phyloP scores from a whole-genome alignment of 2,329 filamentous ascomycete genomes.

The Falciphora oryzae region DNA sequence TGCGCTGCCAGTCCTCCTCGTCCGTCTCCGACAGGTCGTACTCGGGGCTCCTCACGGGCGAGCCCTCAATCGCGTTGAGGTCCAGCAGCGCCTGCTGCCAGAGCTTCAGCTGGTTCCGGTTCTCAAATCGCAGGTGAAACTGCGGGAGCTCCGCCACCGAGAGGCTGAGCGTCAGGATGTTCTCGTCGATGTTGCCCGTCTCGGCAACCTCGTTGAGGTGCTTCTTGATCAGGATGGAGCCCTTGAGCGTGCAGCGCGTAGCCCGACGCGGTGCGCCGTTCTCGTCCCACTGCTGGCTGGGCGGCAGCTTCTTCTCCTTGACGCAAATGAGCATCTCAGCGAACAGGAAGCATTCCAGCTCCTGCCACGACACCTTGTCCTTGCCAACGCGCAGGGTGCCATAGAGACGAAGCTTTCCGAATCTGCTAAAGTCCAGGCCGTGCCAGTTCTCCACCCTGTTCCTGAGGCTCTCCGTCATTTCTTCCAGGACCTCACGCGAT shows the following conservation, averaged over 20 bases:
- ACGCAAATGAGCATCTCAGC: slow-evolving; percentile 99
- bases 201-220: slow-evolving; percentile 86
- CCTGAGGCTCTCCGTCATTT: slow-evolving; percentile 80
- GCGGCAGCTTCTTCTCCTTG: slow-evolving; percentile 80
- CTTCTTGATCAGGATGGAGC: slow-evolving; percentile 97
- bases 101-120: slow-evolving; percentile 74
- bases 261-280: slow-evolving; percentile 53
- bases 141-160: slow-evolving; percentile 89
- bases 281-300: slow-evolving; percentile 51
- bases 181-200: slow-evolving; percentile 63
- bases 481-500: slow-evolving; percentile 68
- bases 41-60: slow-evolving; percentile 62
- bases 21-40: slow-evolving; percentile 79
- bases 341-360: slow-evolving; percentile 94
- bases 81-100: slow-evolving; percentile 88
- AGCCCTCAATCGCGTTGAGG: slow-evolving; percentile 65
- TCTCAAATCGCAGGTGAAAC: slow-evolving; percentile 88
- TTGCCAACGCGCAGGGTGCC: slow-evolving; percentile 91
- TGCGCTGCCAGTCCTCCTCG: slow-evolving; percentile 68
- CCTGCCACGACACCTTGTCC: slow-evolving; percentile 94
- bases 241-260: slow-evolving; percentile 83
- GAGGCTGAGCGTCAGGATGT: slow-evolving; percentile 80
- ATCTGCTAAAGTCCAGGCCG: slow-evolving; percentile 85
- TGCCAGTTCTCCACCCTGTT: slow-evolving; percentile 96
- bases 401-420: slow-evolving; percentile 86